These are phyloP conservation scores for Pseudocercospora eumusae DNA, from an alignment of 2,329 filamentous ascomycete genomes.

Conservation along the genomic window DNA sequence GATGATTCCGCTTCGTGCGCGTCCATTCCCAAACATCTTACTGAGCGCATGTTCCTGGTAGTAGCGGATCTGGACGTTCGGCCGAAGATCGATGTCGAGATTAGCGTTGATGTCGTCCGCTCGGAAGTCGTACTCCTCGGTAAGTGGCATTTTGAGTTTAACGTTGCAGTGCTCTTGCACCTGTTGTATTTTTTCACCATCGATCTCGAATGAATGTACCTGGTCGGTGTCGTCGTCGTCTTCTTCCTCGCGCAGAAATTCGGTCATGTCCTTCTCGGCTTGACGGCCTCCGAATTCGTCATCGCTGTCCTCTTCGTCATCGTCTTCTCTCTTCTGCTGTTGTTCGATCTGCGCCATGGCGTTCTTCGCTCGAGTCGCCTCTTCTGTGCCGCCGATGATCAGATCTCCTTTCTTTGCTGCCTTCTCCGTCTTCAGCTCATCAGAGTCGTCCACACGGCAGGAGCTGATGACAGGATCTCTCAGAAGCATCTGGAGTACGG, in stretches of 20 bases:
- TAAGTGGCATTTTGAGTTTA: constrained; percentile 79
- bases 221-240: constrained; percentile 85
- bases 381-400: constrained; percentile 91
- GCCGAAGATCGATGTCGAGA: constrained; percentile 88
- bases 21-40: constrained; percentile 99
- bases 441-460: constrained; percentile 71
- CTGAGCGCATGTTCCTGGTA: constrained; percentile 97
- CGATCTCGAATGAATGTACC: constrained; percentile 91
- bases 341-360: constrained; percentile 55
- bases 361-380: constrained; percentile 84
- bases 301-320: constrained; percentile 55
- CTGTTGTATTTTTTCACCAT: constrained; percentile 75
- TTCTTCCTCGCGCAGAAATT: constrained; percentile 67
- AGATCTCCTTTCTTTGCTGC: constrained; percentile 84
- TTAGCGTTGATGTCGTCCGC: constrained; percentile 88
- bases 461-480: constrained; percentile 80
- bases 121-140: constrained; percentile 96
- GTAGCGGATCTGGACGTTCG: constrained; percentile 82
- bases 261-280: constrained; percentile 62
- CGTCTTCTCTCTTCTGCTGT: constrained; percentile 47
- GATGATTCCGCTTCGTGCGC: constrained; percentile 96
- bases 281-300: constrained; percentile 55
- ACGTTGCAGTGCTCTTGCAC: constrained; percentile 84
- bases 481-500: constrained; percentile 82
- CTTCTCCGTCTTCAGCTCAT: constrained; percentile 73